Percentiles rank a stretch among this genome's conserved stretches.
phyloP scores from a whole-genome alignment of 441 rosid species.

The Croton setiger region DNA sequence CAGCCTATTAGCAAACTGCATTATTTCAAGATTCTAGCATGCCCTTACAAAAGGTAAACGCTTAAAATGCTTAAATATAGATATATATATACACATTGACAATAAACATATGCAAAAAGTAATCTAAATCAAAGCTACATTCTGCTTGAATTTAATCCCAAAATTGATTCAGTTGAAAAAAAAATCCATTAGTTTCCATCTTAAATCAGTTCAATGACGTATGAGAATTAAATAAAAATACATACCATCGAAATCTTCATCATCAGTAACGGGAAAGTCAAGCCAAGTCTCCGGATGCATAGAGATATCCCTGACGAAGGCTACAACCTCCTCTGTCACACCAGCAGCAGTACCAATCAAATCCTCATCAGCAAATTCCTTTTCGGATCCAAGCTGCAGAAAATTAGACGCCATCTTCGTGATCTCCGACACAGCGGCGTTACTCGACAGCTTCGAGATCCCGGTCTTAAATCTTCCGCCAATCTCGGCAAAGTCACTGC shows the following conservation, averaged over 20 bases:
- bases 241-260: slow-evolving; percentile 63
- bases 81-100: neutral
- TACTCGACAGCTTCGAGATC: slow-evolving; percentile 73
- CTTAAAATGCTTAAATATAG: neutral
- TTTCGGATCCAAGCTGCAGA: slow-evolving; percentile 62
- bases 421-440: slow-evolving; percentile 69
- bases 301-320: slow-evolving; percentile 67
- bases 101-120: neutral
- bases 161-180: neutral
- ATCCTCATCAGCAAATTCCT: slow-evolving; percentile 28
- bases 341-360: slow-evolving; percentile 54
- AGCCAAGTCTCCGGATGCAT: slow-evolving; percentile 95
- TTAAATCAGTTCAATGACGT: neutral
- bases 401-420: slow-evolving; percentile 84
- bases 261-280: slow-evolving; percentile 67
- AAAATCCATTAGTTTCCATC: neutral
- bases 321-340: slow-evolving; percentile 74
- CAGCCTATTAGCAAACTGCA: neutral
- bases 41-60: neutral
- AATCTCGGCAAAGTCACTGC: slow-evolving; percentile 89
- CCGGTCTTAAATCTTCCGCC: slow-evolving; percentile 74
- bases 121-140: slow-evolving; percentile 5
- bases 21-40: neutral
- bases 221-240: slow-evolving; percentile 1
- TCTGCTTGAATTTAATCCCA: neutral